These are phyloP conservation scores for Lachancea dasiensis DNA, from an alignment of 805 yeast genomes.

Conservation along the genomic window DNA sequence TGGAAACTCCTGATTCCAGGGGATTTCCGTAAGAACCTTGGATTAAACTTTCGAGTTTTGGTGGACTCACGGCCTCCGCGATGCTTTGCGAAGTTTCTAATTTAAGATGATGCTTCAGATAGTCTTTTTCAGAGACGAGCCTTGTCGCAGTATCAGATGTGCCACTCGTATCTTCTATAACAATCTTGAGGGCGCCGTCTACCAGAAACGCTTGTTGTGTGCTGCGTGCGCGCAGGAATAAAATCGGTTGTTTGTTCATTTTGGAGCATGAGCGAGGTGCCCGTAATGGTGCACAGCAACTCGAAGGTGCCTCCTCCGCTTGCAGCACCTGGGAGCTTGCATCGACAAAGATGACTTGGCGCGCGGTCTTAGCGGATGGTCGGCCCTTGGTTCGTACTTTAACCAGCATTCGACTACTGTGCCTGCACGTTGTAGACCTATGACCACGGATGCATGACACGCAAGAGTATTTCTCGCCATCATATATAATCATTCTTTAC, in stretches of 20 bases:
- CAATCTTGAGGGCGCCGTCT: constrained; percentile 27
- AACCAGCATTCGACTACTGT: constrained; percentile 69
- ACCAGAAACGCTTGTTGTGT: constrained; percentile 26
- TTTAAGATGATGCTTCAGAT: constrained; percentile 14
- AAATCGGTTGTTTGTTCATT: constrained; percentile 29
- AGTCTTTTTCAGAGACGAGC: constrained; percentile 27
- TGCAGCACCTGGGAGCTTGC: constrained; percentile 21
- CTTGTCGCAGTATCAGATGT: constrained; percentile 6
- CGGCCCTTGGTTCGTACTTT: constrained; percentile 89
- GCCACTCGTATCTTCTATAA: constrained; percentile 12
- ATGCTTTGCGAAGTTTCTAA: too few relatives aligned
- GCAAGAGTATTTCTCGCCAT: constrained; percentile 78
- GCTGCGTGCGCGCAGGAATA: constrained; percentile 24
- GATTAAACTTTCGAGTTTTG: too few relatives aligned
- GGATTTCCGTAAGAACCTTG: too few relatives aligned
- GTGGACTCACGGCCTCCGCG: too few relatives aligned
- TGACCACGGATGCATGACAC: constrained; percentile 89
- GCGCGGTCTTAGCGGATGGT: constrained; percentile 50
- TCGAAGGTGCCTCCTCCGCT: constrained; percentile 10
- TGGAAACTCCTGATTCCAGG: too few relatives aligned
- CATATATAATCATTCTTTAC: constrained; percentile 63
- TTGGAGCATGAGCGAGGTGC: constrained; percentile 2
- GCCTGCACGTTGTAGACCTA: constrained; percentile 80
- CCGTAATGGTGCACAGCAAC: constrained; percentile 5
- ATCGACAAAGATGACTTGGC: constrained; percentile 31